Conservation (phyloP, 306 rosid species). For the Castanea sativa region DNA sequence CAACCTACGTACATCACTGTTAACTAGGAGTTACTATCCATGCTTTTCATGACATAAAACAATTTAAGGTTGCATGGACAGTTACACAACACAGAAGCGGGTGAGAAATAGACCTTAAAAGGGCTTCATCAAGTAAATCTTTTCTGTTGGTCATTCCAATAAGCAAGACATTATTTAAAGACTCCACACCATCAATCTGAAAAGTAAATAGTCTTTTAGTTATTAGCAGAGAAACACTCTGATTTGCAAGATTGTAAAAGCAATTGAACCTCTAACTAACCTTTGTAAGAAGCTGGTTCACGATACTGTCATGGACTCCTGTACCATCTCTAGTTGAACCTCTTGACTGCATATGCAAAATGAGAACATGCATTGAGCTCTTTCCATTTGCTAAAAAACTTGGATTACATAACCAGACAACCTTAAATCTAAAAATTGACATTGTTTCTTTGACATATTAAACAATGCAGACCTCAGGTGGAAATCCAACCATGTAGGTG, state of each 20-base stretch:
- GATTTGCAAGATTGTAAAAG: constrained; percentile 7
- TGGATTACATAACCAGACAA: constrained; percentile 17
- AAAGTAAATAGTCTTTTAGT: constrained; percentile 32
- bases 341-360: constrained; percentile 64
- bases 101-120: constrained; percentile 61
- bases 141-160: constrained; percentile 99
- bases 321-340: constrained; percentile 99
- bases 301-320: constrained; percentile 98
- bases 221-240: constrained; percentile 1
- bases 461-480: background rate
- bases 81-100: background rate
- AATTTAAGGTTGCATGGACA: constrained; percentile 8
- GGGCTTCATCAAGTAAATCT: constrained; percentile 98
- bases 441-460: constrained; percentile 1
- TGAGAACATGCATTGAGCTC: constrained; percentile 16
- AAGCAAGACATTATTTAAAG: constrained; percentile 93
- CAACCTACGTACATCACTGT: constrained; percentile 11
- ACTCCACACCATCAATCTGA: constrained; percentile 99
- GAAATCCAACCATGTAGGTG: constrained; percentile 9
- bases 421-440: constrained; percentile 9
- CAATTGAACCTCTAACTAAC: constrained; percentile 36
- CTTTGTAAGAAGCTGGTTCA: constrained; percentile 98
- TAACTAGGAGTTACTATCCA: constrained; percentile 22
- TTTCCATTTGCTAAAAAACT: background rate
- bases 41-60: constrained; percentile 12